Evolutionary conservation across 2,329 filamentous ascomycete species (phyloP).

Genomic region (Colletotrichum neosansevieriae): DNA sequence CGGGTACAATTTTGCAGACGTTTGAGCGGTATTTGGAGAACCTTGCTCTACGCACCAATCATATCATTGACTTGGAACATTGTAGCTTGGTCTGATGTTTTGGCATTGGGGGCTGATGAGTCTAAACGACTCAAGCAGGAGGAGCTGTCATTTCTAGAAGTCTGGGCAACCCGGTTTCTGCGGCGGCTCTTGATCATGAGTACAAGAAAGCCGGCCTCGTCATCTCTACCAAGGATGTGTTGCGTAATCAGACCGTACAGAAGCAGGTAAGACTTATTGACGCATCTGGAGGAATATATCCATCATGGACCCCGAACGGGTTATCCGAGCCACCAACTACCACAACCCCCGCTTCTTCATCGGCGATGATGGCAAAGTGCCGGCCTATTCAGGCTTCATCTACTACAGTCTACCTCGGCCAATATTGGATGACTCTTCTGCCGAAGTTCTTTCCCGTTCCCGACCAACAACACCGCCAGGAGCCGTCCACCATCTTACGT

Average conservation of each 20-base stretch:
- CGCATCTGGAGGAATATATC: too few species aligned
- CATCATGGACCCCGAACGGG: background rate
- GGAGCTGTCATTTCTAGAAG: background rate
- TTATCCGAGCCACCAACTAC: background rate
- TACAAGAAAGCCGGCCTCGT: background rate
- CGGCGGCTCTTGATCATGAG: conserved; percentile 10
- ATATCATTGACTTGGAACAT: background rate
- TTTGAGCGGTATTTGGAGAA: conserved; percentile 5
- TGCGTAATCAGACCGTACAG: conserved; percentile 4
- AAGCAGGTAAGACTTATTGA: background rate
- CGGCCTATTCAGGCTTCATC: background rate
- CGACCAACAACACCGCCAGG: background rate
- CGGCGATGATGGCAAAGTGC: background rate
- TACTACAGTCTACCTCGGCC: conserved; percentile 22
- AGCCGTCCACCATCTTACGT: conserved; percentile 8
- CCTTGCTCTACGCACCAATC: background rate
- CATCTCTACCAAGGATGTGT: conserved; percentile 17
- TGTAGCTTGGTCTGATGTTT: background rate
- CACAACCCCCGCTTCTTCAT: background rate
- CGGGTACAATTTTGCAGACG: conserved; percentile 4
- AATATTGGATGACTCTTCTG: background rate
- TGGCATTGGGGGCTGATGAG: background rate
- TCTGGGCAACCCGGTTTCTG: conserved; percentile 22
- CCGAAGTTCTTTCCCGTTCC: conserved; percentile 22
- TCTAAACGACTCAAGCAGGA: background rate